These are phyloP conservation scores for Tolypocladium guangdongense DNA, from an alignment of 2,329 filamentous ascomycete species.

Conservation along the genomic window DNA sequence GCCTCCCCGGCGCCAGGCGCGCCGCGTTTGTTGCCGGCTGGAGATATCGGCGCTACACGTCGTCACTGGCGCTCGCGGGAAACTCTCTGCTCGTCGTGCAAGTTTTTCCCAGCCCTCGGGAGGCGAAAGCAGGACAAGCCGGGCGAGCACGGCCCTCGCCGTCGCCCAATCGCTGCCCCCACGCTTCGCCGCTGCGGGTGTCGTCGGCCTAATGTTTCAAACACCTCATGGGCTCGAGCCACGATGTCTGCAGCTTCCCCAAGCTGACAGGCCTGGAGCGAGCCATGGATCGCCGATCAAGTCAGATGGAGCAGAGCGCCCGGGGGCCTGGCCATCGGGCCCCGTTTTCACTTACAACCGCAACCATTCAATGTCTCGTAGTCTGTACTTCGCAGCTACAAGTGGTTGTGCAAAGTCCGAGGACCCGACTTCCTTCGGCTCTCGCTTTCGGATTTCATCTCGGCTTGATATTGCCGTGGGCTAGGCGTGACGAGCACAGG, in stretches of 20 bases:
- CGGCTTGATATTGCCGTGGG: neutral
- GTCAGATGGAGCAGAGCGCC: neutral
- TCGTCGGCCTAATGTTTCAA: neutral
- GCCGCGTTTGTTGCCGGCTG: neutral
- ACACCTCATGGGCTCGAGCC: neutral
- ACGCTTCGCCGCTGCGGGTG: neutral
- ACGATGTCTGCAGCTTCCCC: neutral
- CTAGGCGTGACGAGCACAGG: neutral
- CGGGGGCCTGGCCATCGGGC: neutral
- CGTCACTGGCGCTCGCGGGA: neutral
- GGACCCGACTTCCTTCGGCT: neutral
- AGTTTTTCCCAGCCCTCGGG: neutral
- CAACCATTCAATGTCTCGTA: too few relatives aligned
- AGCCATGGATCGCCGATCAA: neutral
- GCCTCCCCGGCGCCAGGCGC: neutral
- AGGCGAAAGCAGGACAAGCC: neutral
- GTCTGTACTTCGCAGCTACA: too few relatives aligned
- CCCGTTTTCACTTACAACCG: neutral
- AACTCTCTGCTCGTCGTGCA: neutral
- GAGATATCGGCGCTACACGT: too few relatives aligned
- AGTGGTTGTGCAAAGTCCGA: neutral
- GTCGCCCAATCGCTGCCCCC: neutral
- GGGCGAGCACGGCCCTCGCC: neutral
- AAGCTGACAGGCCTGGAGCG: neutral
- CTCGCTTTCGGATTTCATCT: neutral